Conservation (phyloP, 352 stramenopile genomes). For the Phytophthora cactorum region DNA sequence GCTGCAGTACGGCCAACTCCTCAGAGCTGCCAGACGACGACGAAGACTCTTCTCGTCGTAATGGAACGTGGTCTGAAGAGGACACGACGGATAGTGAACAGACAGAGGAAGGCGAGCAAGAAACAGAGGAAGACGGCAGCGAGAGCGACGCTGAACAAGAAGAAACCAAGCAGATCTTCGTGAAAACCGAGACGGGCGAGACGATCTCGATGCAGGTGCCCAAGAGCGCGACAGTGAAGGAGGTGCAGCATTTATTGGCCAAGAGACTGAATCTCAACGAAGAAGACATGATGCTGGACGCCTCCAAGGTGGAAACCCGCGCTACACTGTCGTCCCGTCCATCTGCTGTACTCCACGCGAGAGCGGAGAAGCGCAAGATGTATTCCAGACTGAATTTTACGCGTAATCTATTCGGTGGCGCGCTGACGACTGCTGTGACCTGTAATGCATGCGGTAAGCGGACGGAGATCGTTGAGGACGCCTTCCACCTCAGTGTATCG, state of each 20-base stretch:
- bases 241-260: conserved; percentile 61
- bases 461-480: conserved; percentile 62
- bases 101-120: conserved; percentile 26
- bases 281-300: conserved; percentile 60
- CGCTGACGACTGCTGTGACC: conserved; percentile 56
- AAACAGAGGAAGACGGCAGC: conserved; percentile 28
- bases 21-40: conserved; percentile 37
- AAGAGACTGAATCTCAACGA: conserved; percentile 62
- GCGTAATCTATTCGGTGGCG: conserved; percentile 61
- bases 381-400: conserved; percentile 69
- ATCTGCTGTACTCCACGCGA: conserved; percentile 35
- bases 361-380: conserved; percentile 37
- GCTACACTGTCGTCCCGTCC: conserved; percentile 33
- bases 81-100: conserved; percentile 28
- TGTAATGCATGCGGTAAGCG: conserved; percentile 57
- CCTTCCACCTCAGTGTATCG: conserved; percentile 68
- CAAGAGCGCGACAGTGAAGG: conserved; percentile 46
- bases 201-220: conserved; percentile 68
- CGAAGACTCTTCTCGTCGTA: conserved; percentile 27
- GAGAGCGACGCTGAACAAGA: conserved; percentile 37
- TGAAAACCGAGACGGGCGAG: conserved; percentile 67
- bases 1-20: conserved; percentile 30
- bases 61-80: conserved; percentile 28
- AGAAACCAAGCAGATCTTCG: conserved; percentile 62
- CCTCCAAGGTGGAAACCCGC: conserved; percentile 33